These are phyloP conservation scores for Phylloboletellus chloephorus DNA, from an alignment of 1,284 basidiomycete species.

Conservation along the genomic window DNA sequence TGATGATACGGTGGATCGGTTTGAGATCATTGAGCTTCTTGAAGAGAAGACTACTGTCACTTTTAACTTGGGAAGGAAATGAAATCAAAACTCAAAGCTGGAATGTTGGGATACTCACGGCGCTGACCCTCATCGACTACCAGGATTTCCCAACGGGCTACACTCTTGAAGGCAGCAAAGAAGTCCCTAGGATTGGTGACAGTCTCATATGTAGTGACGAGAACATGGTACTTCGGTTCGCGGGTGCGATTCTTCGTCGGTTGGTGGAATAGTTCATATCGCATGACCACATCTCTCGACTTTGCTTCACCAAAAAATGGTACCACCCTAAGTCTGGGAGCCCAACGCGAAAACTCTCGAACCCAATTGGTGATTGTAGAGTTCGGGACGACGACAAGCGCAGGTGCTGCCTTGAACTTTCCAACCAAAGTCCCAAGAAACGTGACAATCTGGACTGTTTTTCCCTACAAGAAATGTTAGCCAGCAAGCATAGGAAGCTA, in stretches of 20 bases:
- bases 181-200: conserved; percentile 66
- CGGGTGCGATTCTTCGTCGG: conserved; percentile 37
- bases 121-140: conserved; percentile 93
- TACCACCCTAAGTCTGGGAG: conserved; percentile 73
- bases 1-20: conserved; percentile 77
- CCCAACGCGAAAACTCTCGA: conserved; percentile 90
- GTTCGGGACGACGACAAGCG: conserved; percentile 90
- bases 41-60: conserved; percentile 76
- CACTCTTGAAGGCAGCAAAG: conserved; percentile 64
- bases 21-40: conserved; percentile 77
- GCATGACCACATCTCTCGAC: conserved; percentile 75
- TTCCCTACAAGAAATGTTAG: conserved; percentile 51
- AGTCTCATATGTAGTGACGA: conserved; percentile 87
- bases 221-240: conserved; percentile 73
- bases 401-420: conserved; percentile 63
- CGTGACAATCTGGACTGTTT: conserved; percentile 89
- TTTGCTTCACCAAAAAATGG: conserved; percentile 78
- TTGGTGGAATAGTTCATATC: conserved; percentile 76
- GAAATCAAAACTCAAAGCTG: conserved; percentile 2
- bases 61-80: conserved; percentile 59
- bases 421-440: conserved; percentile 77
- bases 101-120: conserved; percentile 44
- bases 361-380: conserved; percentile 88
- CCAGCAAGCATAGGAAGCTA: background rate
- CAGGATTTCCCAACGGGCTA: conserved; percentile 88